A percentile compares a stretch with the other conserved stretches of the same genome.
Evolutionary conservation across 768 basidiomycete species (phyloP).

Genomic region (Lyophyllum decastes): DNA sequence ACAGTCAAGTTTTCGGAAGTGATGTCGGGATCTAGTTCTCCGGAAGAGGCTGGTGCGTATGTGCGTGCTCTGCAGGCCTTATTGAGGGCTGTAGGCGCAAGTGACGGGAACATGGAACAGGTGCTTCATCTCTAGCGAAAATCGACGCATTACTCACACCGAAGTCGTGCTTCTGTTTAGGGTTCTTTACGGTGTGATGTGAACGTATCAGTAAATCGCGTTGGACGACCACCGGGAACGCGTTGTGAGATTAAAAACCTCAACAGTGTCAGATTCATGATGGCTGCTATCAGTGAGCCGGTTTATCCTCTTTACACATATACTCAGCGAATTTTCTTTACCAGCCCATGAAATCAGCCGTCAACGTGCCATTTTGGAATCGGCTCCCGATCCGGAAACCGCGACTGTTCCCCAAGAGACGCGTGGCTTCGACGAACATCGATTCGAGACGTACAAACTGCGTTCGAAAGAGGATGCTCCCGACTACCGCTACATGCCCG

Average conservation of each 20-base stretch:
- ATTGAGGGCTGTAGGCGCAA: slow-evolving; percentile 80
- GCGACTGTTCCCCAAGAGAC: slow-evolving; percentile 78
- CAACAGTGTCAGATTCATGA: slow-evolving; percentile 86
- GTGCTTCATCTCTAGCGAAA: slow-evolving; percentile 35
- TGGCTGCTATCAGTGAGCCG: slow-evolving; percentile 76
- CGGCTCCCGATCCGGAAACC: slow-evolving; percentile 28
- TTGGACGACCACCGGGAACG: slow-evolving; percentile 66
- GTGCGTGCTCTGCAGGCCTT: slow-evolving; percentile 81
- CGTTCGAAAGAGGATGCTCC: slow-evolving; percentile 92
- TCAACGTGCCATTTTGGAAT: slow-evolving; percentile 61
- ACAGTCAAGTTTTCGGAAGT: slow-evolving; percentile 23
- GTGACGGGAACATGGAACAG: slow-evolving; percentile 97
- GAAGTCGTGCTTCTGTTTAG: slow-evolving; percentile 37
- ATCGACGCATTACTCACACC: not conserved
- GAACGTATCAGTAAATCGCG: slow-evolving; percentile 86
- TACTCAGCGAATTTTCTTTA: not conserved
- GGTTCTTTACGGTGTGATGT: slow-evolving; percentile 95
- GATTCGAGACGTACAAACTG: slow-evolving; percentile 77
- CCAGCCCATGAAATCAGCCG: slow-evolving; percentile 81
- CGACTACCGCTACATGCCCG: slow-evolving; percentile 98
- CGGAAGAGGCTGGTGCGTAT: slow-evolving; percentile 90
- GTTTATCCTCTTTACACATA: not conserved
- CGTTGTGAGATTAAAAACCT: slow-evolving; percentile 98
- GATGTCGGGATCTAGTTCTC: slow-evolving; percentile 44
- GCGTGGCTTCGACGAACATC: slow-evolving; percentile 84